Evolutionary conservation across 176 grass and related monocot species (phyloP).

Genomic region (Elymus sibiricus): DNA sequence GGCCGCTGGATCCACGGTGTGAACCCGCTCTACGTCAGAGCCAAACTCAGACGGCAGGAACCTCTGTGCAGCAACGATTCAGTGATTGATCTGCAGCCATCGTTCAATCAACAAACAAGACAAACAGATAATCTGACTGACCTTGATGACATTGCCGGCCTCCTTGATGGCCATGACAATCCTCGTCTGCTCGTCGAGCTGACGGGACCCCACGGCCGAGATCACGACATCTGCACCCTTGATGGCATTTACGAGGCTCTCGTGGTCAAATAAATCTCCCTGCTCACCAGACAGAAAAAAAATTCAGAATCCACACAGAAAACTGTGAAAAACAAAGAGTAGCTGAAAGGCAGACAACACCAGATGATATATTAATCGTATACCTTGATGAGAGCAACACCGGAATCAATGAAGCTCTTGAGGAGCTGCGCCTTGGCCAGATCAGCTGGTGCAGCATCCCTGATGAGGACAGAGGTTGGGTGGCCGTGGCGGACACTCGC

Average conservation of each 20-base stretch:
- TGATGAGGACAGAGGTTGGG: slow-evolving; percentile 40
- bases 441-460: slow-evolving; percentile 25
- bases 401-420: slow-evolving; percentile 41
- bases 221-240: slow-evolving; percentile 18
- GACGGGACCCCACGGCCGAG: slow-evolving; percentile 22
- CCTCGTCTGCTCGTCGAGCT: slow-evolving; percentile 35
- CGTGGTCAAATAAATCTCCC: not conserved
- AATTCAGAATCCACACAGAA: too few relatives aligned
- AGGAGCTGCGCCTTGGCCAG: slow-evolving; percentile 36
- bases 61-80: slow-evolving; percentile 30
- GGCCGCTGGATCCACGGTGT: slow-evolving; percentile 8
- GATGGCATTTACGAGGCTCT: slow-evolving; percentile 11
- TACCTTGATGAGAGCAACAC: slow-evolving; percentile 15
- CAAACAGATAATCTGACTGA: not conserved
- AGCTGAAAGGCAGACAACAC: too few relatives aligned
- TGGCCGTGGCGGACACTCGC: slow-evolving; percentile 44
- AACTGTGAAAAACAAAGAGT: too few relatives aligned
- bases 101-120: not conserved
- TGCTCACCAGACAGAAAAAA: not conserved
- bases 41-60: slow-evolving; percentile 59
- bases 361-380: too few relatives aligned
- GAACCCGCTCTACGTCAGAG: not conserved
- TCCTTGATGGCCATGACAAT: slow-evolving; percentile 54
- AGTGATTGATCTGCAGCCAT: not conserved
- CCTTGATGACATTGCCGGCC: slow-evolving; percentile 42